Base-by-base conservation (phyloP, 129 eudicot genomes). In the Dittrichia graveolens region DNA sequence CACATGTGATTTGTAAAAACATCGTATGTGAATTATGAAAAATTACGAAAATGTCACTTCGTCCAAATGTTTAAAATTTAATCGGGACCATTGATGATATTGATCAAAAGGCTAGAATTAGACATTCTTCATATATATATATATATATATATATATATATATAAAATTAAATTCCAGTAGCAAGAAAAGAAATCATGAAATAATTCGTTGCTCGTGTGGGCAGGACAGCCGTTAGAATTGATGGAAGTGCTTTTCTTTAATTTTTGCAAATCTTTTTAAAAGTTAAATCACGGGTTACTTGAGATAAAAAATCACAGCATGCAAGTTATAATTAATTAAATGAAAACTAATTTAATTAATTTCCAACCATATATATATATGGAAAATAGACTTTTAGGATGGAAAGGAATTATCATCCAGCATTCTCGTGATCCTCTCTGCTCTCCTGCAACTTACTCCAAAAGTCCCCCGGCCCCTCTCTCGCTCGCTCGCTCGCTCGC, bases 151-250 rank as follows among this genome's bases (percentile, higher is more conserved):
- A n/a, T n/a, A n/a, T n/a, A n/a, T n/a, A n/a, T n/a, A n/a, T n/a
- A n/a, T n/a, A n/a, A n/a, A n/a, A 13, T 15, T 37, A 50, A 61
- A 61, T 74, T 61, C 78, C 64, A 72, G n/a, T n/a, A n/a, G 41
- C 50, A 44, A 50, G 31, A 24, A 24, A 24, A 64, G 44, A 74
- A 50, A 74, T 13, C 66, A 24, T n/a, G n/a, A n/a, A 75, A 64
- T 75, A 75, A 75, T 75, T 75, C 79, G 52, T 65, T 42, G 78
- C 70, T 65, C 79, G 73, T 65, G 79, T 74, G 79, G 77, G 72
- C 0, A 24, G 31, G 31, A 24, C 47, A 64, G 40, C 72, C 46
- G 58, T 75, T 64, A 47, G 73, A 75, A 53, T 65, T 65, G 64
- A 75, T 64, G 56, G 65, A 75, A 75, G 73, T 65, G 54, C 39